Evolutionary conservation across 108 stramenopile genomes (phyloP), one percentile per base, ranked within the genome.

Genomic region (Chaetoceros tenuissimus): DNA sequence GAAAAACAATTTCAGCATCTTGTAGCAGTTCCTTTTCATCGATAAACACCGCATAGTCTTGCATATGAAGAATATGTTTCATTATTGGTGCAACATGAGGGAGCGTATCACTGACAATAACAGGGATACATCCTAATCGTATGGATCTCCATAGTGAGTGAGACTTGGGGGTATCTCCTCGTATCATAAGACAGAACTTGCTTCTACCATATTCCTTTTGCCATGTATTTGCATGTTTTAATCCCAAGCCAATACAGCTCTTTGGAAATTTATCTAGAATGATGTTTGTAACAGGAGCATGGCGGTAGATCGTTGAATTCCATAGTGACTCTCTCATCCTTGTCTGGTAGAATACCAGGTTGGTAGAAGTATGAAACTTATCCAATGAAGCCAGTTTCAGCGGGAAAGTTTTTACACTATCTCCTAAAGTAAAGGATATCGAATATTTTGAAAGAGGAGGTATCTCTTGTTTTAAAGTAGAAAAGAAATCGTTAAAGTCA

Each of bases 81-180:
- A 56, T 48, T 3, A 59, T 13, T 21, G 67, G 63, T 30, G 51
- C 46, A 40, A 51, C 67, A 51, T 34, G 16, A 2, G 71, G 71
- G 22, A 59, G 63, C 0, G 28, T 31, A 60, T 77, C 71, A 3
- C 48, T 46, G 10, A 71, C 66, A 47, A 77, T 52, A 28, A 77
- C 53, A 16, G 75, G 75, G 3, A 77, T 55, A 30, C 75, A 77
- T 24, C 75, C 75, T 8, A 46, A 53, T 25, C 68, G 67, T 5
- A 77, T 48, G 17, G 66, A 29, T 29, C 53, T 31, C 28, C 30
- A 51, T 13, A 67, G 46, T 8, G 71, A 44, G 20, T 54, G 43
- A 19, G 63, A 52, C 7, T 25, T 17, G 1, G 75, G 75, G 24
- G 30, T 55, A 67, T 72, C 75, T 10, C 75, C 75, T 43, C 71